Percentiles rank a stretch among this genome's conserved stretches.
Evolutionary conservation across 2,329 filamentous ascomycete genomes (phyloP).

Genomic region (Gnomoniopsis smithogilvyi): DNA sequence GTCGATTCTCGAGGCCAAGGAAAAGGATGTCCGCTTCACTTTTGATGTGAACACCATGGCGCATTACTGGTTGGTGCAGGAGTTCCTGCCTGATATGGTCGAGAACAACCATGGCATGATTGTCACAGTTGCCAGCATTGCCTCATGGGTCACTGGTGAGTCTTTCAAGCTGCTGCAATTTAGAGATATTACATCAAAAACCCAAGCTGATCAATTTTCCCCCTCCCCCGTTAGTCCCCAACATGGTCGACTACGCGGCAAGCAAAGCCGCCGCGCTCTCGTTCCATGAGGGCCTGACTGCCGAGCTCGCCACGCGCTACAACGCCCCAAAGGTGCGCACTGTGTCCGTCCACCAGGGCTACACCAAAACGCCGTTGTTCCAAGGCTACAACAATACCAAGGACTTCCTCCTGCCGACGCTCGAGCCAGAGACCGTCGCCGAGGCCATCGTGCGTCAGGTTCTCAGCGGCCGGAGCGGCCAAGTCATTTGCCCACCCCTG

Average conservation of each 20-base stretch:
- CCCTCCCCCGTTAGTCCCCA: slow-evolving; percentile 39
- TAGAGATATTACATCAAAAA: neutral
- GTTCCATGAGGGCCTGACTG: slow-evolving; percentile 64
- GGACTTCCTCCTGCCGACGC: slow-evolving; percentile 48
- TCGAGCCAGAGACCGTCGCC: slow-evolving; percentile 62
- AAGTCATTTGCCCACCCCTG: slow-evolving; percentile 52
- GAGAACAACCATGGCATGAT: slow-evolving; percentile 66
- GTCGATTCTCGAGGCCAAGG: slow-evolving; percentile 55
- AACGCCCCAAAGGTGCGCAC: slow-evolving; percentile 62
- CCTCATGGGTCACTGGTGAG: slow-evolving; percentile 51
- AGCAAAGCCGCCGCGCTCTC: slow-evolving; percentile 64
- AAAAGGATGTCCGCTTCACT: slow-evolving; percentile 60
- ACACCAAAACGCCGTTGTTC: slow-evolving; percentile 60
- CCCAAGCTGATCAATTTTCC: neutral
- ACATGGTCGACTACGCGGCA: slow-evolving; percentile 65
- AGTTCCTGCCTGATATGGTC: slow-evolving; percentile 67
- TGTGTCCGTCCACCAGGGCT: slow-evolving; percentile 62
- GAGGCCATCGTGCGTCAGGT: slow-evolving; percentile 61
- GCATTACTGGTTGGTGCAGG: slow-evolving; percentile 63
- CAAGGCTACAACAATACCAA: slow-evolving; percentile 49
- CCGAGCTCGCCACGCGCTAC: slow-evolving; percentile 58
- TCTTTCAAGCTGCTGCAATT: neutral
- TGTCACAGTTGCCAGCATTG: slow-evolving; percentile 65
- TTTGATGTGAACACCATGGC: slow-evolving; percentile 70
- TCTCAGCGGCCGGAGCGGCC: slow-evolving; percentile 51